phyloP scores from a whole-genome alignment of 73 alveolate species.

The Paramecium octaurelia region DNA sequence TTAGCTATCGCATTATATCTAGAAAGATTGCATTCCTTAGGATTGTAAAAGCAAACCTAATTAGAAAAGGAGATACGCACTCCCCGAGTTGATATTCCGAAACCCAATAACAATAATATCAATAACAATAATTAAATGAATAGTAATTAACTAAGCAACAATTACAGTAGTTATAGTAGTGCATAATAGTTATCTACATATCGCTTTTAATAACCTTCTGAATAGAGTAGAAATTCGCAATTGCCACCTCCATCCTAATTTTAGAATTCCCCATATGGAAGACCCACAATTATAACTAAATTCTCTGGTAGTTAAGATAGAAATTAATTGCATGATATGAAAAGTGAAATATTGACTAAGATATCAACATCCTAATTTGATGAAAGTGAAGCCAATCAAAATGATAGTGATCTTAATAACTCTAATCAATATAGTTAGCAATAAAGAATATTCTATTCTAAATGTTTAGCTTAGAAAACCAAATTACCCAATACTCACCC shows the following conservation, averaged over 20 bases:
- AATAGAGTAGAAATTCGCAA: background rate
- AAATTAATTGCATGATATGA: background rate
- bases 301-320: background rate
- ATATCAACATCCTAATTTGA: conserved; percentile 2
- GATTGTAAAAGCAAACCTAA: background rate
- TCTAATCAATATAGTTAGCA: background rate
- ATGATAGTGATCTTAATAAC: conserved; percentile 3
- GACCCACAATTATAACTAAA: background rate
- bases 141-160: background rate
- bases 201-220: background rate
- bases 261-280: background rate
- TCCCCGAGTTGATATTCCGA: background rate
- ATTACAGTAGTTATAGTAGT: background rate
- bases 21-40: conserved; percentile 30
- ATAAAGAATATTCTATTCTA: background rate
- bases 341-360: background rate
- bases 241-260: background rate
- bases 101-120: background rate
- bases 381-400: background rate
- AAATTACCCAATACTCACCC: background rate
- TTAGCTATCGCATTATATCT: conserved; percentile 21
- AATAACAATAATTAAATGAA: background rate
- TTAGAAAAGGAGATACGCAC: background rate
- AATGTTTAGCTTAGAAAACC: background rate
- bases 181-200: background rate